Conservation (phyloP, 2,329 filamentous ascomycete species). For the Biscogniauxia sp. region DNA sequence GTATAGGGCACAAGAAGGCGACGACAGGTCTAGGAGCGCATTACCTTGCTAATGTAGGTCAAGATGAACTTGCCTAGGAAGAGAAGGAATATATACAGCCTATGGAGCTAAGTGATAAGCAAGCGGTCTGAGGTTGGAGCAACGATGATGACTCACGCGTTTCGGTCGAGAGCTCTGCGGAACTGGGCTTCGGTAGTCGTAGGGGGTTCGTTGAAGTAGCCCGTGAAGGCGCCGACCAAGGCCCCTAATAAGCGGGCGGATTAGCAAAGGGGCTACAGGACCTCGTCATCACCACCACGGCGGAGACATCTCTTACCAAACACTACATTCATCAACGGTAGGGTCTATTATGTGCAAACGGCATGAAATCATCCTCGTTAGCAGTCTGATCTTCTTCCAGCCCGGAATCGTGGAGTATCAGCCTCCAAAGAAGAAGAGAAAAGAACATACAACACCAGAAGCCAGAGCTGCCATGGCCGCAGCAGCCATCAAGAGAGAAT, state of each 20-base stretch:
- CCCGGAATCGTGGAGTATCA: neutral
- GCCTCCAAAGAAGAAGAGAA: neutral
- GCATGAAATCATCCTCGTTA: constrained; percentile 2
- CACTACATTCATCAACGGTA: constrained; percentile 59
- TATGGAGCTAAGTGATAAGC: constrained; percentile 27
- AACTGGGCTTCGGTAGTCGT: constrained; percentile 40
- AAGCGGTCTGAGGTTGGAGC: neutral
- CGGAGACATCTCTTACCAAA: constrained; percentile 42
- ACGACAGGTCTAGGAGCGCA: neutral
- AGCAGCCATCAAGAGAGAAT: constrained; percentile 46
- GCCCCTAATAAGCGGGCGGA: constrained; percentile 30
- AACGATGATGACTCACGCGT: constrained; percentile 37
- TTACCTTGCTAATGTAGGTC: constrained; percentile 59
- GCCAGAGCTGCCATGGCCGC: constrained; percentile 49
- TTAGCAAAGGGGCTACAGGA: constrained; percentile 11
- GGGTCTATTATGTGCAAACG: constrained; percentile 36
- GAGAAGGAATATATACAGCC: constrained; percentile 67
- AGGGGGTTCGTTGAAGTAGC: constrained; percentile 37
- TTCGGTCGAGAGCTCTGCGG: constrained; percentile 38
- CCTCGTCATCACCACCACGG: neutral
- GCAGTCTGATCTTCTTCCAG: too few species aligned
- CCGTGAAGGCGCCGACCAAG: constrained; percentile 48
- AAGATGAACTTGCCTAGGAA: constrained; percentile 65
- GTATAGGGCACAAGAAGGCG: constrained; percentile 3
- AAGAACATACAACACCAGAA: constrained; percentile 42